Conservation (phyloP, 2,329 filamentous ascomycete genomes). For the Calonectria pteridis region DNA sequence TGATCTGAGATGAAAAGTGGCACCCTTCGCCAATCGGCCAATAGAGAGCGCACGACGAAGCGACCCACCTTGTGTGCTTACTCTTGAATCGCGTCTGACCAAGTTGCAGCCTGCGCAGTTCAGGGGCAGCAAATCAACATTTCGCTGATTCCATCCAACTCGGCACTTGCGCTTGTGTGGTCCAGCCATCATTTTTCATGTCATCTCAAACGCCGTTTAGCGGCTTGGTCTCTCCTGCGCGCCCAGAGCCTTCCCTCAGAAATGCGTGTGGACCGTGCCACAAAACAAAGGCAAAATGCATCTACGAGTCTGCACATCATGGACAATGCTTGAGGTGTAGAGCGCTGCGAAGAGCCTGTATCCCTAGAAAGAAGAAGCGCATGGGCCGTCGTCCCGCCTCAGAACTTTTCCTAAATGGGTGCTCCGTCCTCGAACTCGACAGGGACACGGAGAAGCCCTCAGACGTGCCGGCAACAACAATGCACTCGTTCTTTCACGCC, state of each 20-base stretch:
- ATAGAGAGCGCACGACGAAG: not conserved
- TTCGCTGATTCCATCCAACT: not conserved
- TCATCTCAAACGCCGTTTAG: not conserved
- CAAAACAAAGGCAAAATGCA: constrained; percentile 5
- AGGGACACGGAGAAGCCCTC: not conserved
- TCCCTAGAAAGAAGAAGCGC: not conserved
- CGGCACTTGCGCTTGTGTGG: not conserved
- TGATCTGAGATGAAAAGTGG: not conserved
- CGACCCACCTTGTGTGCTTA: not conserved
- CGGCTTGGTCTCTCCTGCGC: not conserved
- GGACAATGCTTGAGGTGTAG: not conserved
- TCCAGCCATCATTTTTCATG: not conserved
- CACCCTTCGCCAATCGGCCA: not conserved
- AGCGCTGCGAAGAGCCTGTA: not conserved
- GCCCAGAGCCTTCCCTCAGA: not conserved
- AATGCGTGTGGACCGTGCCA: not conserved
- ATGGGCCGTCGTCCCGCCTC: not conserved
- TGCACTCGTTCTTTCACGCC: not conserved
- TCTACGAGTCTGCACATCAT: not conserved
- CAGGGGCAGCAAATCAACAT: not conserved
- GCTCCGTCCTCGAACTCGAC: not conserved
- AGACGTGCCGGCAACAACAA: no score
- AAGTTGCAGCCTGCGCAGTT: not conserved
- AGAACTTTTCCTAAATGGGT: not conserved
- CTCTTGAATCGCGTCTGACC: not conserved